These are phyloP conservation scores for Lachancea kluyveri DNA, from an alignment of 805 yeast species.

Conservation along the genomic window DNA sequence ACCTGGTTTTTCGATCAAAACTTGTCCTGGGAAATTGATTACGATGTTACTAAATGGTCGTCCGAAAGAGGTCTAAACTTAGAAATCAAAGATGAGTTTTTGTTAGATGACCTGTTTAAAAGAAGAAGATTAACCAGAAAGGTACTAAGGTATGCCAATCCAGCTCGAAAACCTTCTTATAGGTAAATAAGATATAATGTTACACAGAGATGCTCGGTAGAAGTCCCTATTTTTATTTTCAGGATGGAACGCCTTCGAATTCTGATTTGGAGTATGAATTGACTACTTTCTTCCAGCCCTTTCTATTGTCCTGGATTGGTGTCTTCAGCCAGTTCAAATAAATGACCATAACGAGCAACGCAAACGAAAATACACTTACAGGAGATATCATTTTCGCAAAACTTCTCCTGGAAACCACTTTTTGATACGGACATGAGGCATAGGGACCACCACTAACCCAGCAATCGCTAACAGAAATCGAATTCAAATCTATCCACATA, in stretches of 20 bases:
- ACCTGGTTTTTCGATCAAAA: constrained; percentile 67
- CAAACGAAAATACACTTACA: constrained; percentile 50
- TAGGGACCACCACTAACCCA: constrained; percentile 83
- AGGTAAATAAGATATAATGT: constrained; percentile 3
- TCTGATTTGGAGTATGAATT: constrained; percentile 55
- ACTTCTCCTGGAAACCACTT: constrained; percentile 44
- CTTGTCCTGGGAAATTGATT: constrained; percentile 62
- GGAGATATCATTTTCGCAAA: constrained; percentile 64
- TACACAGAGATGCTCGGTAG: too few species aligned
- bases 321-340: constrained; percentile 50
- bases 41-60: constrained; percentile 47
- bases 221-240: too few species aligned
- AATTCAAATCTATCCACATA: constrained; percentile 77
- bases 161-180: constrained; percentile 29
- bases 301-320: constrained; percentile 68
- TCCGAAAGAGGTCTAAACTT: constrained; percentile 35
- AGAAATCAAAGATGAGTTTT: constrained; percentile 45
- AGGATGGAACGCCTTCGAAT: constrained; percentile 85
- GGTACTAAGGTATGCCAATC: constrained; percentile 42
- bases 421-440: constrained; percentile 72
- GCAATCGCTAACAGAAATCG: constrained; percentile 64
- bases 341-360: constrained; percentile 45
- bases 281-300: constrained; percentile 53
- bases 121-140: constrained; percentile 51
- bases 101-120: constrained; percentile 42